Evolutionary conservation across 305 asterid genomes (phyloP).

Genomic region (Solanum chacoense): DNA sequence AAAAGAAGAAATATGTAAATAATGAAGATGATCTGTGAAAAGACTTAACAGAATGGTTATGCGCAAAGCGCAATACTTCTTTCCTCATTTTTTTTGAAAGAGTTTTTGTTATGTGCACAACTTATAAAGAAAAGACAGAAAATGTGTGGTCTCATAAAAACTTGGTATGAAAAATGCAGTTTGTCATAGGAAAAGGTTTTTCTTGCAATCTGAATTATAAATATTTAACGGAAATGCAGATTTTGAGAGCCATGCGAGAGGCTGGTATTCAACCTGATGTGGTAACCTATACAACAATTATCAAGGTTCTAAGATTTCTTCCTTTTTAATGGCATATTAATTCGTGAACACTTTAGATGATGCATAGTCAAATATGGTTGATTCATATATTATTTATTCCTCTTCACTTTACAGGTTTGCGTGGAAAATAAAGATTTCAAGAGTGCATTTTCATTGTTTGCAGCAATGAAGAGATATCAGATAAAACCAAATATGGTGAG

Average conservation of each 20-base stretch:
- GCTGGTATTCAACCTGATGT: conserved; percentile 87
- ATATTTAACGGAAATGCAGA: conserved; percentile 42
- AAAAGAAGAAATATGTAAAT: background rate
- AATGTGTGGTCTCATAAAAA: background rate
- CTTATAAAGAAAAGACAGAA: background rate
- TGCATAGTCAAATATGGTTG: background rate
- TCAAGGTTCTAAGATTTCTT: conserved; percentile 45
- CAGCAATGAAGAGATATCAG: conserved; percentile 68
- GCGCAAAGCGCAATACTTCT: background rate
- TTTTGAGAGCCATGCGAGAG: conserved; percentile 67
- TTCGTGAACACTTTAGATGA: conserved; percentile 6
- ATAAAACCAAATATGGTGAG: conserved; percentile 80
- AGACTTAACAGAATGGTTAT: background rate
- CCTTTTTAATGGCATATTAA: background rate
- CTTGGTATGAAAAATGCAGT: background rate
- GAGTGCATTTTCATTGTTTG: conserved; percentile 57
- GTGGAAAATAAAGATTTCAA: conserved; percentile 51
- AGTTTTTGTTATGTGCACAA: background rate
- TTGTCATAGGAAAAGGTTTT: background rate
- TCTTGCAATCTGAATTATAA: conserved; percentile 1
- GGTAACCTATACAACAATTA: conserved; percentile 78
- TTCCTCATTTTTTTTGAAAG: background rate
- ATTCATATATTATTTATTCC: conserved; percentile 4
- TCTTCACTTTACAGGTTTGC: conserved; percentile 53
- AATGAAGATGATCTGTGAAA: background rate